Evolutionary conservation across 495 filamentous ascomycete genomes (phyloP), one percentile per base, ranked within the genome.

Genomic region (Aspergillus homomorphus): DNA sequence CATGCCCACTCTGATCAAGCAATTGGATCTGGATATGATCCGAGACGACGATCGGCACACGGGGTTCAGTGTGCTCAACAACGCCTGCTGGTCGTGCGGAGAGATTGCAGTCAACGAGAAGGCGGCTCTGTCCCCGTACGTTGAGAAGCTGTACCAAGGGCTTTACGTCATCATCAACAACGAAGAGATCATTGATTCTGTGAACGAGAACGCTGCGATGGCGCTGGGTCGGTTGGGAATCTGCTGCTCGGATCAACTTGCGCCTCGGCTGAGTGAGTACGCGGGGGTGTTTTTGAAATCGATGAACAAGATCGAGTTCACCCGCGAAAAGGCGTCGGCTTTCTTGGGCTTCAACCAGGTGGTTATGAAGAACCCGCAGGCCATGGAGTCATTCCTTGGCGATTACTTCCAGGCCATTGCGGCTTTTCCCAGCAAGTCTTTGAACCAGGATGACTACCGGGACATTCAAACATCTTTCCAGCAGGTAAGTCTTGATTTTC

Each of bases 1-100:
- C 45, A 74, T 96, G 68, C 88, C 91, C 2, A 81, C 90, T 9
- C 77, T 97, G n/a, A 82, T 96, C 64, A 82, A 86, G 56, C 91
- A 96, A 63, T 79, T 99, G 30, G 92, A 98, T 64, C 75, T 98
- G 45, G 88, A 90, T 56, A 75, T 83, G 50, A 84, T 91, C 46
- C 73, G 84, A 7, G 85, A 90, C 52, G 87, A 91, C 50, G 88
- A 91, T 57, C 80, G 87, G 24, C 80, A 85, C 56, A 90, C 84
- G 8, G 86, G 87, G 8, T 98, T 96, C 70, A 88, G 89, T 45
- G 93, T 96, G 18, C 82, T 98, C 57, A 99, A 98, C 80, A 99
- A 99, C 68, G 92, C 94, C 26, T 98, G 95, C 77, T 99, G 94
- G 94, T 94, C 92, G 28, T 88, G 85, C 21, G 94, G 94, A 18